Conservation (phyloP, 805 yeast genomes). For the Starmerella bombi region DNA sequence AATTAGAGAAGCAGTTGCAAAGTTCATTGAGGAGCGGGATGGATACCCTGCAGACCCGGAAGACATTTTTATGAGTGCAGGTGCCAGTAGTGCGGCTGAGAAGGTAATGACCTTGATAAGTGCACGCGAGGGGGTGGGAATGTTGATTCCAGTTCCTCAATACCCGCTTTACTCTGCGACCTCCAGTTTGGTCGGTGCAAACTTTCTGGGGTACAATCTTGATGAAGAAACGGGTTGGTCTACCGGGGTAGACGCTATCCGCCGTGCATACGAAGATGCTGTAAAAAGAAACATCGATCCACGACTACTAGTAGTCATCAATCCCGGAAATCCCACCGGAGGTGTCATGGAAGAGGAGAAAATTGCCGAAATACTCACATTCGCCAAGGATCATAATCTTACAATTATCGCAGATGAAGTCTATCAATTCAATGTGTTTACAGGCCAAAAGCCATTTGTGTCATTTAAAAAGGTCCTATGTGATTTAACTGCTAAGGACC, state of each 20-base stretch:
- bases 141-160: slow-evolving; percentile 91
- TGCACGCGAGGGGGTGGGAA: slow-evolving; percentile 43
- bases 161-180: slow-evolving; percentile 97
- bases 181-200: slow-evolving; percentile 66
- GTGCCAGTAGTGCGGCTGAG: slow-evolving; percentile 91
- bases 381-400: slow-evolving; percentile 75
- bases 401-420: slow-evolving; percentile 95
- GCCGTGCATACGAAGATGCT: slow-evolving; percentile 39
- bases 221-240: slow-evolving; percentile 79
- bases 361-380: slow-evolving; percentile 55
- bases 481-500: slow-evolving; percentile 41
- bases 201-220: slow-evolving; percentile 74
- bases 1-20: slow-evolving; percentile 66
- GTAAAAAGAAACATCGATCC: slow-evolving; percentile 43
- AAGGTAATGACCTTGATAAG: slow-evolving; percentile 61
- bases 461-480: slow-evolving; percentile 74
- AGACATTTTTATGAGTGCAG: slow-evolving; percentile 73
- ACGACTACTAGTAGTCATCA: slow-evolving; percentile 77
- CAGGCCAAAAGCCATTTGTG: slow-evolving; percentile 39
- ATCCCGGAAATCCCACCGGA: slow-evolving; percentile 99
- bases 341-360: slow-evolving; percentile 53
- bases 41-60: slow-evolving; percentile 54
- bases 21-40: slow-evolving; percentile 68
- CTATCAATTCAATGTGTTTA: slow-evolving; percentile 83
- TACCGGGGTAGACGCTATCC: slow-evolving; percentile 55